phyloP scores from a whole-genome alignment of 495 filamentous ascomycete species.

The Talaromyces liani region DNA sequence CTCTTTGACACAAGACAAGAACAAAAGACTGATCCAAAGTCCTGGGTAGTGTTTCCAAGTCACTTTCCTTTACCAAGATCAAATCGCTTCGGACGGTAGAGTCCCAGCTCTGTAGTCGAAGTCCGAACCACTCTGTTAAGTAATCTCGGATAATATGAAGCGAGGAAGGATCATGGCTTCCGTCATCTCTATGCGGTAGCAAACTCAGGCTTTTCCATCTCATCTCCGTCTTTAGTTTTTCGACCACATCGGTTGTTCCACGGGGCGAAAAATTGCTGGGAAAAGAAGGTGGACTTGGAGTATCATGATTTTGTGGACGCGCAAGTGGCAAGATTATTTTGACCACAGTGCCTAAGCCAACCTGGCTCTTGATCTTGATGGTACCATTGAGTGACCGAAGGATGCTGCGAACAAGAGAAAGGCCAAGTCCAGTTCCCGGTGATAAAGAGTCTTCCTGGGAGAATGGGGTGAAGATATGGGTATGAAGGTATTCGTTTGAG shows the following conservation, averaged over 20 bases:
- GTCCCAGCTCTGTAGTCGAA: background rate
- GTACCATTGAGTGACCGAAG: constrained; percentile 43
- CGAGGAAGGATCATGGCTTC: background rate
- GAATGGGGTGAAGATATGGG: constrained; percentile 64
- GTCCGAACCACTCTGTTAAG: background rate
- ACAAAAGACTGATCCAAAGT: background rate
- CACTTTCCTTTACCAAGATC: background rate
- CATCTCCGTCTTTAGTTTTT: background rate
- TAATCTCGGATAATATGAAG: background rate
- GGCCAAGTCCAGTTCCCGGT: constrained; percentile 44
- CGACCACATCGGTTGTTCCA: background rate
- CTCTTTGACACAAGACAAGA: background rate
- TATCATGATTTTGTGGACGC: background rate
- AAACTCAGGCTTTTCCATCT: background rate
- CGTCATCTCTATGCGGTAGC: background rate
- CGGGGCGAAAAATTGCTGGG: background rate
- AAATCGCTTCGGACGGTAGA: background rate
- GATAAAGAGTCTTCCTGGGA: constrained; percentile 61
- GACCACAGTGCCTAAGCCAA: constrained; percentile 43
- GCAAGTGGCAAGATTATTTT: constrained; percentile 38
- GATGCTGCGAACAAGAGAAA: constrained; percentile 47
- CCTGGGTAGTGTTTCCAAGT: background rate
- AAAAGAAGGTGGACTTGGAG: background rate
- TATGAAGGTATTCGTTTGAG: constrained; percentile 60
- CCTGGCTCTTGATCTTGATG: constrained; percentile 44